These are phyloP conservation scores for Diplodia mutila DNA, from an alignment of 2,329 filamentous ascomycete genomes.

Conservation along the genomic window DNA sequence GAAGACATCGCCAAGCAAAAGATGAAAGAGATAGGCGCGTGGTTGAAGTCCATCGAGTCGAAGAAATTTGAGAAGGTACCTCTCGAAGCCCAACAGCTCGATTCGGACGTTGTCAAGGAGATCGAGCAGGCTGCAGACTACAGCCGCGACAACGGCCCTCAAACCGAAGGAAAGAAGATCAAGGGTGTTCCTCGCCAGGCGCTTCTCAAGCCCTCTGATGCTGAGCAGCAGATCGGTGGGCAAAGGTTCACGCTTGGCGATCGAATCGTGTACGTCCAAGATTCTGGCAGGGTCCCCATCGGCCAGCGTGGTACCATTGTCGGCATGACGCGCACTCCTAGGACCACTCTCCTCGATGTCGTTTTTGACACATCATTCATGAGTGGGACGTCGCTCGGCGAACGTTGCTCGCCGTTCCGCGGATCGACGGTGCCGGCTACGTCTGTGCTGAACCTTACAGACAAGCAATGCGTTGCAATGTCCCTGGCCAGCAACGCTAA, in stretches of 20 bases:
- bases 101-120: slow-evolving; percentile 82
- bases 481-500: slow-evolving; percentile 63
- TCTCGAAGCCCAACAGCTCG: slow-evolving; percentile 92
- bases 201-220: slow-evolving; percentile 89
- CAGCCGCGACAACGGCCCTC: slow-evolving; percentile 56
- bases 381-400: slow-evolving; percentile 90
- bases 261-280: slow-evolving; percentile 88
- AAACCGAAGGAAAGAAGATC: slow-evolving; percentile 68
- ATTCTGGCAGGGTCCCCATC: slow-evolving; percentile 93
- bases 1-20: slow-evolving; percentile 72
- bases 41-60: slow-evolving; percentile 89
- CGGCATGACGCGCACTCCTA: slow-evolving; percentile 85
- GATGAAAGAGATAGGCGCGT: slow-evolving; percentile 91
- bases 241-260: slow-evolving; percentile 86
- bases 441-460: slow-evolving; percentile 85
- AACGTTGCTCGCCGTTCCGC: slow-evolving; percentile 88
- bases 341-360: slow-evolving; percentile 81
- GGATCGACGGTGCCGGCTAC: slow-evolving; percentile 87
- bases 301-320: slow-evolving; percentile 91
- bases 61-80: slow-evolving; percentile 96
- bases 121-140: slow-evolving; percentile 78
- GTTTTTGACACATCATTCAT: slow-evolving; percentile 96
- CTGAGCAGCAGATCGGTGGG: slow-evolving; percentile 86
- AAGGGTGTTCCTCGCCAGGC: slow-evolving; percentile 83
- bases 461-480: slow-evolving; percentile 76